Conservation (phyloP, 2,329 filamentous ascomycete genomes). For the Alternaria postmessia region DNA sequence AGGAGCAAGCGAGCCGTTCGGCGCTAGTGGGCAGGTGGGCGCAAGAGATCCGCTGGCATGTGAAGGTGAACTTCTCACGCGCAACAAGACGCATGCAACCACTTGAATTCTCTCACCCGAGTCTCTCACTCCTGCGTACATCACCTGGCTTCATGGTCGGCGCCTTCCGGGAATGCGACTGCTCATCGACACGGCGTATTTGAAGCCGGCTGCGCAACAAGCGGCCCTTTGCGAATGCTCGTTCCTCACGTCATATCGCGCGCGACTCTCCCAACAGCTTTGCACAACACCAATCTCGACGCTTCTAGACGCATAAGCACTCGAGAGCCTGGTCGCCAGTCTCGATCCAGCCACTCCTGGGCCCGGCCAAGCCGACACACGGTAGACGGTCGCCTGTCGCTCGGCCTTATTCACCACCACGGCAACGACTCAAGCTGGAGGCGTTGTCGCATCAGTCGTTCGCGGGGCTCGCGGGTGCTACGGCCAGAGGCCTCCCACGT, state of each 20-base stretch:
- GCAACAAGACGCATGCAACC: constrained; percentile 5
- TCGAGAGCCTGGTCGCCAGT: not conserved
- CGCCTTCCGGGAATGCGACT: constrained; percentile 23
- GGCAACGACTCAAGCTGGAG: constrained; percentile 31
- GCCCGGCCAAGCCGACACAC: constrained; percentile 1
- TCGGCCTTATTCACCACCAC: not conserved
- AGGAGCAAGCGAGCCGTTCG: constrained; percentile 10
- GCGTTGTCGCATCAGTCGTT: constrained; percentile 31
- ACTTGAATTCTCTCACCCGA: not conserved
- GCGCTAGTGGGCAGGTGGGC: constrained; percentile 7
- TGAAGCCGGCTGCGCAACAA: not conserved
- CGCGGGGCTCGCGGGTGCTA: constrained; percentile 36
- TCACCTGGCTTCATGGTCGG: constrained; percentile 4
- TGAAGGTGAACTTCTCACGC: constrained; percentile 11
- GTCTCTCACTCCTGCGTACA: not conserved
- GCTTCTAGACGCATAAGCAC: not conserved
- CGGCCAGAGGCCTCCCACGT: constrained; percentile 34
- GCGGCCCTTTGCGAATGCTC: constrained; percentile 12
- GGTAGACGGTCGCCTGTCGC: not conserved
- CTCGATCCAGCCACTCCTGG: not conserved
- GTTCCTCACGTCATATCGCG: constrained; percentile 22
- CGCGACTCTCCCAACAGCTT: constrained; percentile 22
- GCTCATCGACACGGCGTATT: constrained; percentile 13
- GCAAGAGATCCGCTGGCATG: not conserved
- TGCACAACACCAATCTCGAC: constrained; percentile 15